Conservation (phyloP, 768 basidiomycete species). For the Boletus sp. region DNA sequence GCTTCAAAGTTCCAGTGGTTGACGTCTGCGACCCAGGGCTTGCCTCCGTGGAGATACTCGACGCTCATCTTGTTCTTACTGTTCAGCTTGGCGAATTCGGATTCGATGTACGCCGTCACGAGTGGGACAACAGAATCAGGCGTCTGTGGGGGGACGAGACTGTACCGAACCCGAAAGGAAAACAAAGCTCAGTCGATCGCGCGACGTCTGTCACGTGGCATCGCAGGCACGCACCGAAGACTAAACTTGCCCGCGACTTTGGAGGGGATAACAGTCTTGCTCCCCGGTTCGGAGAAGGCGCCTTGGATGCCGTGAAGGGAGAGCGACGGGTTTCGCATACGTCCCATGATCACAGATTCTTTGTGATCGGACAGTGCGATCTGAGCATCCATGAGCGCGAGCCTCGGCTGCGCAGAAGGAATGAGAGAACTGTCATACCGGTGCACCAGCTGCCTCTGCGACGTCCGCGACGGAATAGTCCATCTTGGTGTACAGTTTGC, state of each 20-base stretch:
- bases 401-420: background rate
- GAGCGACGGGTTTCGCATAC: conserved; percentile 87
- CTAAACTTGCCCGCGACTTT: conserved; percentile 91
- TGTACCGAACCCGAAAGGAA: conserved; percentile 20
- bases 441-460: conserved; percentile 70
- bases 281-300: conserved; percentile 80
- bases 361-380: conserved; percentile 79
- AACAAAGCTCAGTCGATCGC: background rate
- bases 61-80: conserved; percentile 79
- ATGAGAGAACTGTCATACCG: conserved; percentile 18
- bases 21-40: conserved; percentile 83
- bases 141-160: conserved; percentile 84
- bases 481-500: conserved; percentile 68
- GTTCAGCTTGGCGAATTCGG: conserved; percentile 81
- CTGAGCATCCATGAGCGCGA: conserved; percentile 6
- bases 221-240: conserved; percentile 60
- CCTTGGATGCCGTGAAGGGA: conserved; percentile 96
- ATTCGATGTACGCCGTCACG: conserved; percentile 65
- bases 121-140: conserved; percentile 71
- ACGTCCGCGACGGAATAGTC: conserved; percentile 75
- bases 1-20: conserved; percentile 95
- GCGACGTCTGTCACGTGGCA: background rate
- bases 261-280: conserved; percentile 94
- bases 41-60: conserved; percentile 76
- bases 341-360: conserved; percentile 80